These are phyloP conservation scores for Xenoacremonium recifei DNA, from an alignment of 2,329 filamentous ascomycete genomes.

Conservation along the genomic window DNA sequence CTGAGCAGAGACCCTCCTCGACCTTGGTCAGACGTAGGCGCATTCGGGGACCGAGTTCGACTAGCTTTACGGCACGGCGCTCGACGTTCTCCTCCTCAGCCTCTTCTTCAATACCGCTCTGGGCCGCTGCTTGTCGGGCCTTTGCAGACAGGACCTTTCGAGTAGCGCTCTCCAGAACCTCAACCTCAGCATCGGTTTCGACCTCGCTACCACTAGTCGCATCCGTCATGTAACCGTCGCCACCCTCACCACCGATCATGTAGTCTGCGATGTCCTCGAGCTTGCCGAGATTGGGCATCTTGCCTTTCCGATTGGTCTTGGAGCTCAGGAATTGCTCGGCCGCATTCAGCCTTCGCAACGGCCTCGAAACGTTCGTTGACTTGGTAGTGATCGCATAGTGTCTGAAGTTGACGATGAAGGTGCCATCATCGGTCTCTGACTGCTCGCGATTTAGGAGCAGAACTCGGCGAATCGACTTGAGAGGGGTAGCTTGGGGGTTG, in stretches of 20 bases:
- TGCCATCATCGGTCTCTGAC: slow-evolving; percentile 57
- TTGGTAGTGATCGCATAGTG: slow-evolving; percentile 96
- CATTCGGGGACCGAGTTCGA: slow-evolving; percentile 90
- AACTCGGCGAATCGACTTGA: slow-evolving; percentile 89
- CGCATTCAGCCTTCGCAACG: slow-evolving; percentile 78
- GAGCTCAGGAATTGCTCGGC: slow-evolving; percentile 73
- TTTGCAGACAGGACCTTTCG: slow-evolving; percentile 60
- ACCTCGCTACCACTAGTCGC: slow-evolving; percentile 82
- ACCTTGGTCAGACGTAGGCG: slow-evolving; percentile 89
- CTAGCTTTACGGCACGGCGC: slow-evolving; percentile 84
- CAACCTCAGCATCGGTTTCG: slow-evolving; percentile 94
- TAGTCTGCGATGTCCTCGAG: slow-evolving; percentile 94
- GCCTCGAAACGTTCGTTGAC: slow-evolving; percentile 78
- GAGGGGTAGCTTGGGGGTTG: slow-evolving; percentile 83
- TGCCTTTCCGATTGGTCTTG: slow-evolving; percentile 62
- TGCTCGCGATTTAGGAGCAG: slow-evolving; percentile 84
- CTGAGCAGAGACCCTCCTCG: slow-evolving; percentile 86
- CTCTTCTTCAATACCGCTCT: slow-evolving; percentile 41
- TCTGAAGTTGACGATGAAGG: slow-evolving; percentile 81
- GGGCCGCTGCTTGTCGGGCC: slow-evolving; percentile 40
- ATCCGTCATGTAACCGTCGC: slow-evolving; percentile 80
- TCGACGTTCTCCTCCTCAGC: slow-evolving; percentile 63
- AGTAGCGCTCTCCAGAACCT: slow-evolving; percentile 67
- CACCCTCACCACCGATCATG: slow-evolving; percentile 78
- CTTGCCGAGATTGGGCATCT: slow-evolving; percentile 83